phyloP scores from a whole-genome alignment of 371 early-diverging fungal species.

The Mortierella sp. region DNA sequence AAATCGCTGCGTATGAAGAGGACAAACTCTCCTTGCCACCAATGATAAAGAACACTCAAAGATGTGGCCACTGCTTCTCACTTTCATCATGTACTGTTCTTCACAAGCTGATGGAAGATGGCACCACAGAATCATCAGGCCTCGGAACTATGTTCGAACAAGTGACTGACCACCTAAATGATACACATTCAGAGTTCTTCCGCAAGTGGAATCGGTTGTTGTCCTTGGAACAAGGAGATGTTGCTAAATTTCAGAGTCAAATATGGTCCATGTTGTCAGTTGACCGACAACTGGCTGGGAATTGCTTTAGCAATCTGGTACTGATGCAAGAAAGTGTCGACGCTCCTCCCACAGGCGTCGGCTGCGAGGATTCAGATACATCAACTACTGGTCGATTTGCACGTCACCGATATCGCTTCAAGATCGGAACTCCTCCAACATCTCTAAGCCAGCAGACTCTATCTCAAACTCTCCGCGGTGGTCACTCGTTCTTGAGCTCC shows the following conservation, averaged over 20 bases:
- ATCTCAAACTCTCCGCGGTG: slow-evolving; percentile 16
- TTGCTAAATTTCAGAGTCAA: slow-evolving; percentile 74
- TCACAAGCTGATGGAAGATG: slow-evolving; percentile 81
- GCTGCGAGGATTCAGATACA: neutral
- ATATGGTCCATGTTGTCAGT: slow-evolving; percentile 81
- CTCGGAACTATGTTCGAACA: slow-evolving; percentile 70
- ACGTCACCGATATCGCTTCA: slow-evolving; percentile 44
- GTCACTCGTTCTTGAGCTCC: slow-evolving; percentile 59
- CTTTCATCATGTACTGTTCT: slow-evolving; percentile 76
- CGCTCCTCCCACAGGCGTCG: neutral
- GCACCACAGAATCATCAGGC: slow-evolving; percentile 67
- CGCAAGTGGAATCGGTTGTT: slow-evolving; percentile 85
- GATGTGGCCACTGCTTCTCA: slow-evolving; percentile 80
- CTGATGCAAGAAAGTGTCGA: slow-evolving; percentile 24
- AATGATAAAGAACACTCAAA: slow-evolving; percentile 72
- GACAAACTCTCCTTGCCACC: slow-evolving; percentile 68
- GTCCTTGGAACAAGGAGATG: slow-evolving; percentile 83
- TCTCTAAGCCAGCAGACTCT: slow-evolving; percentile 27
- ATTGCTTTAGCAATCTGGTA: slow-evolving; percentile 60
- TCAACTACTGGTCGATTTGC: slow-evolving; percentile 26
- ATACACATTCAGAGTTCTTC: slow-evolving; percentile 74
- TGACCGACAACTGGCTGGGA: slow-evolving; percentile 68
- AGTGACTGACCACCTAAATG: slow-evolving; percentile 72
- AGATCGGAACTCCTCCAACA: slow-evolving; percentile 9
- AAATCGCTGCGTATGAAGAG: slow-evolving; percentile 68